Conservation (phyloP, 768 basidiomycete species). For the Termitomyces sp. region DNA sequence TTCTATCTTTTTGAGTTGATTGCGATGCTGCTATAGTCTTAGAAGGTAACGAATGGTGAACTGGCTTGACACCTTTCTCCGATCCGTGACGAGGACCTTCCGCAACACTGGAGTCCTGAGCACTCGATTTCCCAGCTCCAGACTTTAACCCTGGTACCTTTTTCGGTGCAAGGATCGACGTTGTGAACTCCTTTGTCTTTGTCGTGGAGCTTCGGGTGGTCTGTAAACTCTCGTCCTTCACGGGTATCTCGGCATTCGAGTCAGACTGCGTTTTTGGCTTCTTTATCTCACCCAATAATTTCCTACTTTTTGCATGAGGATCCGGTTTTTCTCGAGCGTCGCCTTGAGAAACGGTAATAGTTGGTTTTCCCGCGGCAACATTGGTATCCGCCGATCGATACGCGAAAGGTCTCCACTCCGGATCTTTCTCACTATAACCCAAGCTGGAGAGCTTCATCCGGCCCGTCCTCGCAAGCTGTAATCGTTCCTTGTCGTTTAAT, state of each 20-base stretch:
- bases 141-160: slow-evolving; percentile 48
- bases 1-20: slow-evolving; percentile 20
- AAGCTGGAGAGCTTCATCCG: slow-evolving; percentile 42
- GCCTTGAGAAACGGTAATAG: background rate
- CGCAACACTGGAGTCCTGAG: slow-evolving; percentile 12
- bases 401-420: slow-evolving; percentile 54
- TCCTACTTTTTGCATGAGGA: slow-evolving; percentile 39
- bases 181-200: slow-evolving; percentile 5
- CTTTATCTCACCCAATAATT: slow-evolving; percentile 43
- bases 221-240: slow-evolving; percentile 44
- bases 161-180: slow-evolving; percentile 16
- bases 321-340: slow-evolving; percentile 10
- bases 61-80: slow-evolving; percentile 19
- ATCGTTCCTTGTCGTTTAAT: slow-evolving; percentile 43
- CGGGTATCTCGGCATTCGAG: slow-evolving; percentile 33
- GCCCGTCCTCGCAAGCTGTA: slow-evolving; percentile 46
- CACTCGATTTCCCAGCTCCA: slow-evolving; percentile 29
- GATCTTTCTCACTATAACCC: slow-evolving; percentile 54
- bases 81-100: slow-evolving; percentile 6
- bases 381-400: slow-evolving; percentile 19
- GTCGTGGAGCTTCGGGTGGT: slow-evolving; percentile 12
- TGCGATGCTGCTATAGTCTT: slow-evolving; percentile 27
- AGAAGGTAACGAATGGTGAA: slow-evolving; percentile 22
- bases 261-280: slow-evolving; percentile 38
- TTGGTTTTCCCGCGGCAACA: slow-evolving; percentile 3